These are phyloP conservation scores for Dothideomycetes sp. DNA, from an alignment of 2,329 filamentous ascomycete species.

Conservation along the genomic window DNA sequence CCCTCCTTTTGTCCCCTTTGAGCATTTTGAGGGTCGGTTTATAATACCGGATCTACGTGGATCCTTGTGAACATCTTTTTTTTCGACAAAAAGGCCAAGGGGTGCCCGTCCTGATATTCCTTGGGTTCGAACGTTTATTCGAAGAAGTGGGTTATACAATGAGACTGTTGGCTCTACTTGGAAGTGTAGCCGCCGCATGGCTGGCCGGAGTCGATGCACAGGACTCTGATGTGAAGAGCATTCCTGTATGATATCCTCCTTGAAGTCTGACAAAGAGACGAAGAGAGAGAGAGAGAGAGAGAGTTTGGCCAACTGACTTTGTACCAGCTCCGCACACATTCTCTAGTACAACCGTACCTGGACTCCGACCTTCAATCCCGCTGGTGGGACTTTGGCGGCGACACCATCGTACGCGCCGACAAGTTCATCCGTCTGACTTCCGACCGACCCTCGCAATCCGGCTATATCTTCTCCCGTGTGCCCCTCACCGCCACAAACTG, in stretches of 20 bases:
- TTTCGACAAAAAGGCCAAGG: no score
- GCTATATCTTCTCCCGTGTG: slow-evolving; percentile 89
- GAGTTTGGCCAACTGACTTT: no score
- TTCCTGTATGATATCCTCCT: slow-evolving; percentile 17
- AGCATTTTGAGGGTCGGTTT: no score
- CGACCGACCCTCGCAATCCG: slow-evolving; percentile 80
- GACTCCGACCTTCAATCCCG: slow-evolving; percentile 97
- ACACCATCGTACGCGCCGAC: slow-evolving; percentile 71
- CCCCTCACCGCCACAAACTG: slow-evolving; percentile 96
- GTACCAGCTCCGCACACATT: slow-evolving; percentile 26
- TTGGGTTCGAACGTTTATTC: no score
- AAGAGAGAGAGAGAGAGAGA: no score
- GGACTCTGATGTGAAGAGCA: slow-evolving; percentile 26
- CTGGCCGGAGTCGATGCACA: slow-evolving; percentile 17
- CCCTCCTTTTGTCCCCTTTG: no score
- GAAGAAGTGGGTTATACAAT: no score
- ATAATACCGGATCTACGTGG: no score
- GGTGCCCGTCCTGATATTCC: no score
- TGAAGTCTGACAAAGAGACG: no score
- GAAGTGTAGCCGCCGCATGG: slow-evolving; percentile 25
- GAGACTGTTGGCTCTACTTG: slow-evolving; percentile 12
- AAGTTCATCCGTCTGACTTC: slow-evolving; percentile 86
- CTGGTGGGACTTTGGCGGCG: slow-evolving; percentile 98
- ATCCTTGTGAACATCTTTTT: no score
- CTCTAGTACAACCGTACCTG: slow-evolving; percentile 66